Evolutionary conservation across 2,329 filamentous ascomycete genomes (phyloP).

Genomic region (Colletotrichum musae): DNA sequence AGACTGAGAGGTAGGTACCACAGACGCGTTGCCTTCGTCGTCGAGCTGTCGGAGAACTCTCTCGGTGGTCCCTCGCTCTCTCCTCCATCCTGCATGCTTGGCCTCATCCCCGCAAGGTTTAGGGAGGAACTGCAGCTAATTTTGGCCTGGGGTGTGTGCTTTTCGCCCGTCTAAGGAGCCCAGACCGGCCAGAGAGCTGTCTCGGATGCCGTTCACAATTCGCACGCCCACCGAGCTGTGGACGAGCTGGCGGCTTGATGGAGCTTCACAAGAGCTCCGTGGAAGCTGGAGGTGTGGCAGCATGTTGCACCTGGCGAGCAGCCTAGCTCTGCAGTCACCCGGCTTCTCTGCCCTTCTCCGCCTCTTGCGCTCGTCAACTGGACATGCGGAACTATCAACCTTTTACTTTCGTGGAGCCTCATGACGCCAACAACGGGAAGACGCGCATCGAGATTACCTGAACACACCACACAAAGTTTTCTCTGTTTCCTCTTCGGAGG

Average conservation of each 20-base stretch:
- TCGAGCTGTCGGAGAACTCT: conserved; percentile 22
- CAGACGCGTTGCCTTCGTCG: conserved; percentile 9
- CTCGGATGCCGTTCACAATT: conserved; percentile 14
- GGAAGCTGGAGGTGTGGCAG: conserved; percentile 20
- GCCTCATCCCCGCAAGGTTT: conserved; percentile 26
- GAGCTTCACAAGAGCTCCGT: conserved; percentile 17
- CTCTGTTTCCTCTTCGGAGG: not conserved
- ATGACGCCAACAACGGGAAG: not conserved
- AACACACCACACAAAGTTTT: not conserved
- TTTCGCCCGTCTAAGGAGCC: conserved; percentile 29
- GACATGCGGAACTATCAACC: conserved; percentile 5
- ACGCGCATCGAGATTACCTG: conserved; percentile 1
- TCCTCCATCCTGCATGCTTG: not conserved
- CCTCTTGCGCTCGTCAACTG: not conserved
- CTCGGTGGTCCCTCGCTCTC: conserved; percentile 18
- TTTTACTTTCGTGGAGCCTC: conserved; percentile 12
- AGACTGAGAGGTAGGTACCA: not conserved
- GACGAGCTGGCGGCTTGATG: conserved; percentile 13
- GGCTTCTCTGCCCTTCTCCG: conserved; percentile 8
- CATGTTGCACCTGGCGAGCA: not conserved
- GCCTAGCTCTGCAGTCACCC: conserved; percentile 7
- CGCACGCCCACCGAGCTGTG: conserved; percentile 3
- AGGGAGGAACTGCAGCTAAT: conserved; percentile 28
- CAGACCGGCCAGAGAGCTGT: conserved; percentile 12
- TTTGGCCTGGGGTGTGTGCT: conserved; percentile 21